These are phyloP conservation scores for Chytriomyces sp. DNA, from an alignment of 192 early-diverging fungal genomes.

Conservation along the genomic window DNA sequence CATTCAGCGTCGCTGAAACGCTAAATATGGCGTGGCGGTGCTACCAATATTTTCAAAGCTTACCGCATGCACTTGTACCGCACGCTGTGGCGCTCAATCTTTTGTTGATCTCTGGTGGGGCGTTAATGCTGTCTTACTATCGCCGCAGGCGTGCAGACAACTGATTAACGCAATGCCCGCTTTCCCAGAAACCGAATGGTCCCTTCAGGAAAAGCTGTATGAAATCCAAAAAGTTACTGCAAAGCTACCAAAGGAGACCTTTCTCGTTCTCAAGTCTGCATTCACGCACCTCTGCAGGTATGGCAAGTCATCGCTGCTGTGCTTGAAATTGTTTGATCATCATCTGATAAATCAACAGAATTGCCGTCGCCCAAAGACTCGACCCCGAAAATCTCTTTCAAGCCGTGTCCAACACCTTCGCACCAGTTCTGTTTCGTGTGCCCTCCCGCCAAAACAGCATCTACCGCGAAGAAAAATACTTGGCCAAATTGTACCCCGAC, in stretches of 20 bases:
- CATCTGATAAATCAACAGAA: not conserved
- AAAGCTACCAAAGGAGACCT: constrained; percentile 9
- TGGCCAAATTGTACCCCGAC: not conserved
- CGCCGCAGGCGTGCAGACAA: not conserved
- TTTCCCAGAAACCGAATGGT: constrained; percentile 23
- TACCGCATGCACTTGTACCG: not conserved
- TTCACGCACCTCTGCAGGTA: constrained; percentile 15
- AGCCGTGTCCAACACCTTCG: constrained; percentile 1
- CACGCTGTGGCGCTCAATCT: not conserved
- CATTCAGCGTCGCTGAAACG: constrained; percentile 9
- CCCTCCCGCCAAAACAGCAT: constrained; percentile 15
- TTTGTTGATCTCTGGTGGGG: constrained; percentile 7
- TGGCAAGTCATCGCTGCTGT: not conserved
- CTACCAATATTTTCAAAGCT: not conserved
- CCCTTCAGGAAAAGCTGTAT: constrained; percentile 8
- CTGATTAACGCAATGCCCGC: not conserved
- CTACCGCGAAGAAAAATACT: constrained; percentile 11
- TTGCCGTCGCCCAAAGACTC: constrained; percentile 5
- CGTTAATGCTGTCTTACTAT: not conserved
- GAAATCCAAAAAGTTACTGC: constrained; percentile 22
- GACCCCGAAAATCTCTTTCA: constrained; percentile 2
- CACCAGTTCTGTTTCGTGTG: constrained; percentile 16
- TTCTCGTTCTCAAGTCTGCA: constrained; percentile 13
- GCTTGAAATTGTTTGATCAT: not conserved
- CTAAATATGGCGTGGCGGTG: constrained; percentile 3